These are phyloP conservation scores for Solanum sejunctum DNA, from an alignment of 257 asterid species.

Conservation along the genomic window DNA sequence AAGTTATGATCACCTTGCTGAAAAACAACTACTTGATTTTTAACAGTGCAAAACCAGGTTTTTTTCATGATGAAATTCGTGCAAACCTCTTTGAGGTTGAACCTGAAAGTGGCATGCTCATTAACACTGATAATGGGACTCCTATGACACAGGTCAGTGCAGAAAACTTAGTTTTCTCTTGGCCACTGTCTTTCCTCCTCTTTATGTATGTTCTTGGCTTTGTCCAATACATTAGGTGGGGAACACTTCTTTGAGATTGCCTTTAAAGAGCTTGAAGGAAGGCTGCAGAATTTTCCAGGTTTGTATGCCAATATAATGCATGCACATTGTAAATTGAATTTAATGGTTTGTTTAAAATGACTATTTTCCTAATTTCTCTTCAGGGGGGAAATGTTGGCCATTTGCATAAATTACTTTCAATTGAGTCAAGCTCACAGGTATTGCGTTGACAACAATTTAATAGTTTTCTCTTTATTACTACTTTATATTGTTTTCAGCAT, in stretches of 20 bases:
- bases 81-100: conserved; percentile 87
- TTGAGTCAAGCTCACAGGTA: conserved; percentile 99
- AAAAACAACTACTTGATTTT: neutral
- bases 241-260: conserved; percentile 49
- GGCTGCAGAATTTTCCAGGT: conserved; percentile 89
- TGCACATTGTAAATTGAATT: neutral
- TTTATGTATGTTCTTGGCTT: neutral
- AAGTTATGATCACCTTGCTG: neutral
- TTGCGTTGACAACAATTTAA: neutral
- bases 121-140: conserved; percentile 89
- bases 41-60: conserved; percentile 87
- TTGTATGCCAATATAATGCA: neutral
- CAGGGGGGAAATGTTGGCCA: conserved; percentile 99
- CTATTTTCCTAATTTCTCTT: conserved; percentile 13
- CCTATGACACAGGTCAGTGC: conserved; percentile 87
- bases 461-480: neutral
- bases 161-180: neutral
- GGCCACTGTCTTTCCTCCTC: neutral
- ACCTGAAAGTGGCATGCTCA: conserved; percentile 79
- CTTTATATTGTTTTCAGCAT: neutral
- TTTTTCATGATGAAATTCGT: conserved; percentile 88
- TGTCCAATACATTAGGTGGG: conserved; percentile 34
- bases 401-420: conserved; percentile 69
- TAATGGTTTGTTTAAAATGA: neutral
- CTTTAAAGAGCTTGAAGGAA: conserved; percentile 33